A percentile compares a stretch with the other conserved stretches of the same genome.
These are phyloP conservation scores for Podaxis pistillaris DNA, from an alignment of 768 basidiomycete genomes.

Conservation along the genomic window DNA sequence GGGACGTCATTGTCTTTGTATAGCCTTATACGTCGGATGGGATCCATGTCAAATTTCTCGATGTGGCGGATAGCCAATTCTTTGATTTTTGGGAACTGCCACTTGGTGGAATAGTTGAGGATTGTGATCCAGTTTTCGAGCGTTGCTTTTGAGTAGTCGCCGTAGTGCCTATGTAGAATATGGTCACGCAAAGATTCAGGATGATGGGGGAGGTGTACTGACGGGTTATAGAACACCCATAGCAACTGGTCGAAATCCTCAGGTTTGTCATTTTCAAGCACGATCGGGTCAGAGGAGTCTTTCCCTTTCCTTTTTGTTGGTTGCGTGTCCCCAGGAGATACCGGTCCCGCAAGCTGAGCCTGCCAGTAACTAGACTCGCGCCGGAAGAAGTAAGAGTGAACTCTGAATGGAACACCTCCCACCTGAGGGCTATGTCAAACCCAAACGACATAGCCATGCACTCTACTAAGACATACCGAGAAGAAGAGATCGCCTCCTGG, in stretches of 20 bases:
- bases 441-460: neutral
- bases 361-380: slow-evolving; percentile 16
- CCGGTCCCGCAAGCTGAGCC: slow-evolving; percentile 3
- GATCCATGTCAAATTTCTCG: neutral
- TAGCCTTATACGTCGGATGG: neutral
- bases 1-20: slow-evolving; percentile 1
- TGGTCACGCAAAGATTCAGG: neutral
- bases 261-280: slow-evolving; percentile 9
- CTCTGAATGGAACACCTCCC: slow-evolving; percentile 11
- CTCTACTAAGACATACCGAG: neutral
- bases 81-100: slow-evolving; percentile 2
- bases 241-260: slow-evolving; percentile 16
- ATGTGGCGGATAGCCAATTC: slow-evolving; percentile 4
- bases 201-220: neutral
- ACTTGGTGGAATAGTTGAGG: neutral
- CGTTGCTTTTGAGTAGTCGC: neutral
- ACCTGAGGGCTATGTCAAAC: slow-evolving; percentile 7
- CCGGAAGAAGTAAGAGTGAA: slow-evolving; percentile 18
- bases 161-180: neutral
- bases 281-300: slow-evolving; percentile 6
- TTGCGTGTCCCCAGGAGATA: too few species aligned
- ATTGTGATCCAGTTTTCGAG: slow-evolving; percentile 5
- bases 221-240: slow-evolving; percentile 17
- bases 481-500: neutral
- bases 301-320: too few species aligned